Evolutionary conservation across 352 stramenopile species (phyloP).

Genomic region (Globisporangium paroecandrum): DNA sequence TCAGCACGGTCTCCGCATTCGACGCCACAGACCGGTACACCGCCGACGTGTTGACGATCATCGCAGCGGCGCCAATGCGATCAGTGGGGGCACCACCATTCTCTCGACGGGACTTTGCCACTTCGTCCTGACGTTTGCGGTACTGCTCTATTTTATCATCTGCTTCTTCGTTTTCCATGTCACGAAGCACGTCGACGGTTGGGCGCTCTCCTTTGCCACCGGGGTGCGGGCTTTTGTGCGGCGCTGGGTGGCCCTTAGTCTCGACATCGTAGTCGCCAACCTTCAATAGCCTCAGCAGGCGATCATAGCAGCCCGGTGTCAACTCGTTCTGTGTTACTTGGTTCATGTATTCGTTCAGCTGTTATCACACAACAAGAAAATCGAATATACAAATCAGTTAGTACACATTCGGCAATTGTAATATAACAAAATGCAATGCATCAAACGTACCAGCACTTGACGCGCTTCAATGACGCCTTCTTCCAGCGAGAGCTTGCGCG

Average conservation of each 20-base stretch:
- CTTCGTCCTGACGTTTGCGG: conserved; percentile 9
- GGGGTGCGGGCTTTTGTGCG: conserved; percentile 1
- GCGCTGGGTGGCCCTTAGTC: conserved; percentile 11
- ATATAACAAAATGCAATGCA: neutral
- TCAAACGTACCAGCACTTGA: conserved; percentile 54
- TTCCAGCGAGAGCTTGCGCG: conserved; percentile 44
- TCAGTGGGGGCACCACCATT: conserved; percentile 6
- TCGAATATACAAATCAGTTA: neutral
- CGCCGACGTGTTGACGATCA: conserved; percentile 16
- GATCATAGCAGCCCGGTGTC: conserved; percentile 35
- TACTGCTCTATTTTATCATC: conserved; percentile 2
- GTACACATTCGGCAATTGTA: neutral
- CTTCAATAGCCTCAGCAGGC: conserved; percentile 55
- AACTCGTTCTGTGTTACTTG: conserved; percentile 42
- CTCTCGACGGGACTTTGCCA: neutral
- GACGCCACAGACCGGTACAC: conserved; percentile 23
- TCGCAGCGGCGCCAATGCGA: conserved; percentile 16
- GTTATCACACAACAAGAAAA: conserved; percentile 1
- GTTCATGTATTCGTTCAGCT: conserved; percentile 77
- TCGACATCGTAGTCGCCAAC: conserved; percentile 50
- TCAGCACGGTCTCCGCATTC: conserved; percentile 26
- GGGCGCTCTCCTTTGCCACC: conserved; percentile 18
- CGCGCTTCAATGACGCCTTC: conserved; percentile 59
- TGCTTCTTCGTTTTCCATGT: conserved; percentile 19
- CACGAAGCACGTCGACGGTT: conserved; percentile 20